Base-by-base conservation (phyloP, 345 rosid species). In the Hypericum perforatum region DNA sequence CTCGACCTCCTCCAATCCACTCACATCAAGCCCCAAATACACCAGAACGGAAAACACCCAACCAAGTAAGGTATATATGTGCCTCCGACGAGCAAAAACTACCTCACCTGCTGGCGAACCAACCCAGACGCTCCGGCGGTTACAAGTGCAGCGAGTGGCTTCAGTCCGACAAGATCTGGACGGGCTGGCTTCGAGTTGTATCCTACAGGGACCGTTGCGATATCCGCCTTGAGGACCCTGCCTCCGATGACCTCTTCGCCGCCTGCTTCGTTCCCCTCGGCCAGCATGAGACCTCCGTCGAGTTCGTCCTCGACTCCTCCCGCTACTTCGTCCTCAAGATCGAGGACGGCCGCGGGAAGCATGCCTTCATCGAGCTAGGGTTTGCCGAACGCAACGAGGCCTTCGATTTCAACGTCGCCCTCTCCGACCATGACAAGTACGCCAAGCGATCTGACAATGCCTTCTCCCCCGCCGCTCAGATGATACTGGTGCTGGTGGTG, bases 71-170 rank as follows among this genome's bases (percentile, higher is more conserved):
- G 32, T 1, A 22, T 22, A 22, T 22, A 22, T 22, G 32, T 22
- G 32, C 32, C 4, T 22, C 32, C 32, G 32, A 22, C 32, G 32
- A 22, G 4, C 1, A 1, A 22, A 22, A 4, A 22, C 32, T 1
- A 4, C 32, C 32, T 22, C 32, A 22, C 32, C 32, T 1, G 32
- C 32, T 22, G 32, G 32, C 32, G 2, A 22, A 22, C 32, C 32
- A 22, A 22, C 32, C 32, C 32, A 22, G 4, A 22, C 4, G 32
- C 4, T 22, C 4, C 32, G 32, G 80, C 96, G 51, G 78, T 12
- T 92, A 92, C 82, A 92, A 92, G 67, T 92, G 98, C 76, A 95
- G 98, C 15, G 98, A 92, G 63, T 92, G 98, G 98, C 74, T 92
- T 41, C 98, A 92, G 53, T 80, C 98, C 54, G 94, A 92, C 62